These are phyloP conservation scores for Penicillium taxi DNA, from an alignment of 495 filamentous ascomycete genomes.

Conservation along the genomic window DNA sequence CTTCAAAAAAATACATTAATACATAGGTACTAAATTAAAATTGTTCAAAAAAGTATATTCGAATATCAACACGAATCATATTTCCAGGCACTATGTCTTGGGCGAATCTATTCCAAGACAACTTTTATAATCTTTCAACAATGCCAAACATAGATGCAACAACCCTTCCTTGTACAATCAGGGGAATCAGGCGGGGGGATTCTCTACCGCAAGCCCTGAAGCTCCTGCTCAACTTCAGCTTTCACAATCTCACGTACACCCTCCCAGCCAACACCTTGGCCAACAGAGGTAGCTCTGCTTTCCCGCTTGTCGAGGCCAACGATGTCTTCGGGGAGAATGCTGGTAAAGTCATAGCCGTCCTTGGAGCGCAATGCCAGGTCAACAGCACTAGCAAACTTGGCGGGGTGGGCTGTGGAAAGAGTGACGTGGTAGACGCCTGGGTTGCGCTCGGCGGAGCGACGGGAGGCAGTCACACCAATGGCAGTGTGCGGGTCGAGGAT, in stretches of 20 bases:
- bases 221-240: slow-evolving; percentile 31
- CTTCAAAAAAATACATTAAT: too few species aligned
- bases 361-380: slow-evolving; percentile 61
- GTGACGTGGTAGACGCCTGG: slow-evolving; percentile 57
- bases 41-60: too few species aligned
- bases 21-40: too few species aligned
- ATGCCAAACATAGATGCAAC: too few species aligned
- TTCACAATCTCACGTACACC: slow-evolving; percentile 35
- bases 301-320: slow-evolving; percentile 59
- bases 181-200: too few species aligned
- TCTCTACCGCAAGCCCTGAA: slow-evolving; percentile 18
- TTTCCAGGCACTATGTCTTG: too few species aligned
- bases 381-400: slow-evolving; percentile 81
- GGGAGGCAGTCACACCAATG: slow-evolving; percentile 67
- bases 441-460: slow-evolving; percentile 52
- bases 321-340: slow-evolving; percentile 73
- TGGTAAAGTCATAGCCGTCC: slow-evolving; percentile 59
- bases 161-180: too few species aligned
- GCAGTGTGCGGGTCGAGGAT: slow-evolving; percentile 89
- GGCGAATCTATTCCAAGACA: too few species aligned
- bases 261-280: slow-evolving; percentile 25
- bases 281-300: slow-evolving; percentile 26
- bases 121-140: too few species aligned
- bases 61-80: too few species aligned
- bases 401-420: slow-evolving; percentile 86